Evolutionary conservation across 2,329 filamentous ascomycete genomes (phyloP), one percentile per base, ranked within the genome.

Genomic region (Hypoxylon sp.): DNA sequence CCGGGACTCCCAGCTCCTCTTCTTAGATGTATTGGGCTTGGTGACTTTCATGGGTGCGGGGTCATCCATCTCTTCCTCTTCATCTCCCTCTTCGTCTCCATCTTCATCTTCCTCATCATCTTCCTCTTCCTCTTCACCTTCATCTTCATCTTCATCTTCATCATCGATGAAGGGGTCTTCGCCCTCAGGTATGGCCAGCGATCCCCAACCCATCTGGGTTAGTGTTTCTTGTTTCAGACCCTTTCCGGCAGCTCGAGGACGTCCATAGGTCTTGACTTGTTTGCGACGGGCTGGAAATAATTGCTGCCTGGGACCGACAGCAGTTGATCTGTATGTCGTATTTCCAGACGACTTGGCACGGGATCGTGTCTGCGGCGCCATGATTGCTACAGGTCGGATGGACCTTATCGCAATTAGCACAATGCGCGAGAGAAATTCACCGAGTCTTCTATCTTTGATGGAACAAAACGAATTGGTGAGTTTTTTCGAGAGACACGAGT

Each of bases 141-240:
- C 61, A 14, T 57, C 43, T 3, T 58, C 55, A 1, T 51, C 64
- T 5, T 71, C 65, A 8, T 70, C 67, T 9, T 67, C 62, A 34
- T 64, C 52, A 34, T 64, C 52, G 11, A 68, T 66, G 25, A 72
- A 43, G 19, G 66, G 60, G 1, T 72, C 52, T 30, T 65, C 55
- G 1, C 72, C 52, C 25, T 65, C 55, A n/a, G 58, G 65, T 52
- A 66, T 64, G 7, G 68, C 65, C 3, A 72, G 64, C 4, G 72
- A 66, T 32, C 74, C 72, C 19, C 75, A 76, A 50, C 73, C 56
- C 71, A 76, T 75, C 64, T 77, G 75, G 7, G 75, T 77, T 27
- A 77, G 56, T 27, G 75, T 77, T 12, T 62, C 66, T 62, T 77
- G 75, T 25, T 65, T 72, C 21, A 67, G 46, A 16, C 30, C 12